Evolutionary conservation across 768 basidiomycete genomes (phyloP).

Genomic region (Suillus discolor): DNA sequence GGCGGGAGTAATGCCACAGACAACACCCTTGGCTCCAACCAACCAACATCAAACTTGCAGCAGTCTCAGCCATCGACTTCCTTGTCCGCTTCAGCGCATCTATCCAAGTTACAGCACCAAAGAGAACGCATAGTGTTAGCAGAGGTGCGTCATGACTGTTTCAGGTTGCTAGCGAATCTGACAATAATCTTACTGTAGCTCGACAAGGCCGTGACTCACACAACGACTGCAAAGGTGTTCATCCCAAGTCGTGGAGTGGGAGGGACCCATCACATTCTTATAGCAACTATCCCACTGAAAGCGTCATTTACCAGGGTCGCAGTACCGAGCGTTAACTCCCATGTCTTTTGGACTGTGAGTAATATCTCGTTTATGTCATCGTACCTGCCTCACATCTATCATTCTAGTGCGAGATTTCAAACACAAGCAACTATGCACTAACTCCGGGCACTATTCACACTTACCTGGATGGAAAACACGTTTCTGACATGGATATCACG

Average conservation of each 20-base stretch:
- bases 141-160: not conserved
- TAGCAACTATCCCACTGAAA: slow-evolving; percentile 24
- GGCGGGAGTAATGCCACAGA: not conserved
- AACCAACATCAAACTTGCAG: not conserved
- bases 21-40: not conserved
- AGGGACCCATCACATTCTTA: slow-evolving; percentile 19
- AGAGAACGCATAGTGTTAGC: not conserved
- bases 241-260: slow-evolving; percentile 15
- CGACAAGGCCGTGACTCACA: slow-evolving; percentile 19
- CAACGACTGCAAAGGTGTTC: slow-evolving; percentile 14
- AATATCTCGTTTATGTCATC: not conserved
- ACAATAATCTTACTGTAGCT: not conserved
- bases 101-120: not conserved
- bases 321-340: slow-evolving; percentile 20
- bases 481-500: slow-evolving; percentile 27
- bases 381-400: no score
- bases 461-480: slow-evolving; percentile 29
- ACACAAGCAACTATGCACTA: slow-evolving; percentile 27
- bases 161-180: not conserved
- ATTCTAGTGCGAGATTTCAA: slow-evolving; percentile 27
- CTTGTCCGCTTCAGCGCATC: not conserved
- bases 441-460: slow-evolving; percentile 30
- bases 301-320: slow-evolving; percentile 26
- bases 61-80: not conserved
- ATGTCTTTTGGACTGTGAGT: slow-evolving; percentile 25